Evolutionary conservation across 192 early-diverging fungal species (phyloP).

Genomic region (Coemansia sp.): DNA sequence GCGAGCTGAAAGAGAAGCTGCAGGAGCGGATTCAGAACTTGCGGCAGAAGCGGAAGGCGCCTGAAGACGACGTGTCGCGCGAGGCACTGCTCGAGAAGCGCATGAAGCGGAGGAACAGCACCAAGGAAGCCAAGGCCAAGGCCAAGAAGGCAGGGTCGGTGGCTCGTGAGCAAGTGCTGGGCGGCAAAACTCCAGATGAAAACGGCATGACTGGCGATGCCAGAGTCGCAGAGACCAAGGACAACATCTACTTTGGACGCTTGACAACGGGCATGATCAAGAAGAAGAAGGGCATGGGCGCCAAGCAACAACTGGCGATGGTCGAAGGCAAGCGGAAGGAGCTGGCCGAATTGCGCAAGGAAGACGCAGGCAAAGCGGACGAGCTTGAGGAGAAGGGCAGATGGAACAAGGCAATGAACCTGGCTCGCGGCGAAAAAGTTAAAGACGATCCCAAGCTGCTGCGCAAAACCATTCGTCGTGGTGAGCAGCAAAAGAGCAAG

Average conservation of each 20-base stretch:
- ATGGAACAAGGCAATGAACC: slow-evolving; percentile 78
- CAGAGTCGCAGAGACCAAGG: slow-evolving; percentile 13
- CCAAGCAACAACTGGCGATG: slow-evolving; percentile 61
- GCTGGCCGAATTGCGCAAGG: slow-evolving; percentile 66
- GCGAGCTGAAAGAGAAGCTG: slow-evolving; percentile 61
- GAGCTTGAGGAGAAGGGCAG: slow-evolving; percentile 70
- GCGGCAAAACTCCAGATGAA: slow-evolving; percentile 30
- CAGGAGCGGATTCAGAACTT: slow-evolving; percentile 62
- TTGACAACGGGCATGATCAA: slow-evolving; percentile 36
- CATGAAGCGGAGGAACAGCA: slow-evolving; percentile 64
- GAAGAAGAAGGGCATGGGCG: slow-evolving; percentile 54
- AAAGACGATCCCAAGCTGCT: slow-evolving; percentile 88
- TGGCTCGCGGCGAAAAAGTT: slow-evolving; percentile 87
- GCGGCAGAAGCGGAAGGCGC: slow-evolving; percentile 65
- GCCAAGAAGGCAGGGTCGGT: slow-evolving; percentile 24
- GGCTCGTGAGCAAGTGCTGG: slow-evolving; percentile 28
- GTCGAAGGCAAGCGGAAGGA: slow-evolving; percentile 76
- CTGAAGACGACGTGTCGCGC: slow-evolving; percentile 55
- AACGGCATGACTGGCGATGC: slow-evolving; percentile 1
- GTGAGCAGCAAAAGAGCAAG: slow-evolving; percentile 81
- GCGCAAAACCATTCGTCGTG: slow-evolving; percentile 87
- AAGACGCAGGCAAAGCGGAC: slow-evolving; percentile 63
- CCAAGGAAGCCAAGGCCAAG: slow-evolving; percentile 44
- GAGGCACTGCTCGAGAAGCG: slow-evolving; percentile 78
- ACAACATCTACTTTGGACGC: slow-evolving; percentile 43